phyloP scores from a whole-genome alignment of 495 filamentous ascomycete genomes.

The Saxophila tyrrhenica region DNA sequence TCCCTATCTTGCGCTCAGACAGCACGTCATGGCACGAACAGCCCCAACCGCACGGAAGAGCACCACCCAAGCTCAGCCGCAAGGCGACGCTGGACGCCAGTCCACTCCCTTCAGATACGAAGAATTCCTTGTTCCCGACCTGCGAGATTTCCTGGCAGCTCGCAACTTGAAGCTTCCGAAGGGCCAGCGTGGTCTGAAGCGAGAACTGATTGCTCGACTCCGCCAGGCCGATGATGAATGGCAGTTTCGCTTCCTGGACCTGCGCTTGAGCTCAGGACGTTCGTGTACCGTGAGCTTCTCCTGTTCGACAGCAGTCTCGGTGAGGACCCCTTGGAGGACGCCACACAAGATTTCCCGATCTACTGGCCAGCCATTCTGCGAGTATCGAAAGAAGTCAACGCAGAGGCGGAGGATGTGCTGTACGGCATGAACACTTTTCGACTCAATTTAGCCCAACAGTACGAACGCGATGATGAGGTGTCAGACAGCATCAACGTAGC shows the following conservation, averaged over 20 bases:
- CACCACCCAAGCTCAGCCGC: too few relatives aligned
- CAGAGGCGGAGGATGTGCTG: neutral
- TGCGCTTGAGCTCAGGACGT: neutral
- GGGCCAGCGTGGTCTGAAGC: neutral
- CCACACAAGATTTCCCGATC: too few relatives aligned
- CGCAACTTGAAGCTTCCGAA: neutral
- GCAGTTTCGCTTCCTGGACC: neutral
- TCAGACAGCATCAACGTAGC: neutral
- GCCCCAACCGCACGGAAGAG: too few relatives aligned
- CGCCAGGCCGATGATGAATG: neutral
- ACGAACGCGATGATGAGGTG: neutral
- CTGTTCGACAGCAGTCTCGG: neutral
- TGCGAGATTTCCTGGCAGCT: too few relatives aligned
- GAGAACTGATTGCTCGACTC: neutral
- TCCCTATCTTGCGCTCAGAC: too few relatives aligned
- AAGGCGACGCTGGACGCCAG: too few relatives aligned
- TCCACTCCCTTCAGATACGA: too few relatives aligned
- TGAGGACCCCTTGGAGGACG: too few relatives aligned
- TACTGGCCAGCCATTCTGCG: neutral
- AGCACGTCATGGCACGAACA: too few relatives aligned
- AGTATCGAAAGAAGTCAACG: neutral
- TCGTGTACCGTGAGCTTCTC: neutral
- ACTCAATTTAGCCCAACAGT: neutral
- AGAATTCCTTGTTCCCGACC: too few relatives aligned
- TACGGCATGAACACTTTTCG: neutral